Percentiles rank a stretch among this genome's conserved stretches.
Conservation (phyloP, 2,329 filamentous ascomycete genomes). For the Penicillium oxalicum region DNA sequence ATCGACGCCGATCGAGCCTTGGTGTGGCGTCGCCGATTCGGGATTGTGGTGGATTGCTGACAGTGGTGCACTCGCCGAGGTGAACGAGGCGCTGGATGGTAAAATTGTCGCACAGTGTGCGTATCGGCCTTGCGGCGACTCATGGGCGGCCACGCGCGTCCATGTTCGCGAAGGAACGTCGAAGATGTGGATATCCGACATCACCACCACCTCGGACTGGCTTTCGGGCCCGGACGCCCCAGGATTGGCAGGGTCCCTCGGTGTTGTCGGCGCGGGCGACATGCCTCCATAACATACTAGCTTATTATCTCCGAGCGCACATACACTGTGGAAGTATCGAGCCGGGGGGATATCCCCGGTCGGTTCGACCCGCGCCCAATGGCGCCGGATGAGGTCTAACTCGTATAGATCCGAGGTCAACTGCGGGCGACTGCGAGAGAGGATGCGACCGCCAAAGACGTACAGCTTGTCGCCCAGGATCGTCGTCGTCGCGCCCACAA, state of each 20-base stretch:
- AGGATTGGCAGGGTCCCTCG: constrained; percentile 38
- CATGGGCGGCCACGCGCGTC: constrained; percentile 74
- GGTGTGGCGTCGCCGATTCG: constrained; percentile 72
- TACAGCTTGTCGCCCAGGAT: constrained; percentile 93
- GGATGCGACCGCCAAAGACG: constrained; percentile 84
- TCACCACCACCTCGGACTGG: constrained; percentile 84
- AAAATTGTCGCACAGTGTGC: constrained; percentile 93
- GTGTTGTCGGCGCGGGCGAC: constrained; percentile 63
- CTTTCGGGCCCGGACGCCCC: constrained; percentile 49
- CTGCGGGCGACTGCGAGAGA: constrained; percentile 77
- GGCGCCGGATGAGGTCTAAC: constrained; percentile 79
- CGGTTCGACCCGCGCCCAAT: constrained; percentile 88
- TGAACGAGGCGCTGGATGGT: constrained; percentile 79
- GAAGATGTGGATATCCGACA: constrained; percentile 97
- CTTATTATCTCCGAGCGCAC: constrained; percentile 86
- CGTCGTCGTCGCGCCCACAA: constrained; percentile 93
- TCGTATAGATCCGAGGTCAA: constrained; percentile 90
- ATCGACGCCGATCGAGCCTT: constrained; percentile 78
- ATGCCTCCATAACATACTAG: constrained; percentile 97
- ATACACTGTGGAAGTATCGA: constrained; percentile 96
- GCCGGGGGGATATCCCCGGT: constrained; percentile 81
- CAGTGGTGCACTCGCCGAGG: constrained; percentile 73
- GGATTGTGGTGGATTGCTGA: constrained; percentile 89
- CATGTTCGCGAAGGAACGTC: constrained; percentile 77
- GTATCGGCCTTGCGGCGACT: constrained; percentile 87